phyloP scores from a whole-genome alignment of 345 rosid species.

The Boechera retrofracta region DNA sequence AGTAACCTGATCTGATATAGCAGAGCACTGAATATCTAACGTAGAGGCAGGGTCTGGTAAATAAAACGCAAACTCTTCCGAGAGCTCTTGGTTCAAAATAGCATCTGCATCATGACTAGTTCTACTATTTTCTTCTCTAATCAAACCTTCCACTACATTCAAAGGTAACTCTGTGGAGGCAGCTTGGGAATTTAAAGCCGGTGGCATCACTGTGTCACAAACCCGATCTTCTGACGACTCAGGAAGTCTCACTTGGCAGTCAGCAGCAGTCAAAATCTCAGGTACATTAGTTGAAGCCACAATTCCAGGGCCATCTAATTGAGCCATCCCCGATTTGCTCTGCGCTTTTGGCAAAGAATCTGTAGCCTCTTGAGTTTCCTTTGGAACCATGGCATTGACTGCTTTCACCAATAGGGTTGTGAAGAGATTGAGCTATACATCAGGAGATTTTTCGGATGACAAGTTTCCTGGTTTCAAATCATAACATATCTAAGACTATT shows the following conservation, averaged over 20 bases:
- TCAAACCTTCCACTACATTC: not conserved
- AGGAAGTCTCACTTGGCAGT: not conserved
- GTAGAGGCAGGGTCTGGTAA: slow-evolving; percentile 19
- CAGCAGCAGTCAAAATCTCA: not conserved
- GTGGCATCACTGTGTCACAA: slow-evolving; percentile 1
- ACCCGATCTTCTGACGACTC: not conserved
- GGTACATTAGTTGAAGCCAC: slow-evolving; percentile 18
- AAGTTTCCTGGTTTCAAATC: not conserved
- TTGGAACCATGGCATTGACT: slow-evolving; percentile 20
- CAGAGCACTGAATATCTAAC: slow-evolving; percentile 9
- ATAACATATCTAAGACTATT: not conserved
- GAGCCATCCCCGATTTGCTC: not conserved
- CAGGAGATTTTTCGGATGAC: not conserved
- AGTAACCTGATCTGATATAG: slow-evolving; percentile 33
- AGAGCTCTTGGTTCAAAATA: slow-evolving; percentile 3
- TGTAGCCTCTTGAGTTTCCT: not conserved
- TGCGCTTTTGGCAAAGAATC: slow-evolving; percentile 10
- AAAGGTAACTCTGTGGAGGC: not conserved
- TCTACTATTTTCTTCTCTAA: not conserved
- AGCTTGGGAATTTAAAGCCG: not conserved
- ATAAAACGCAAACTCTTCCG: not conserved
- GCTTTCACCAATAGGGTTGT: not conserved
- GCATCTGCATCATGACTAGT: slow-evolving; percentile 5
- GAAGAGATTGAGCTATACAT: not conserved
- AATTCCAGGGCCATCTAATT: not conserved